Percentiles rank a stretch among this genome's conserved stretches.
phyloP scores from a whole-genome alignment of 2,329 filamentous ascomycete genomes.

The Cytospora leucostoma region DNA sequence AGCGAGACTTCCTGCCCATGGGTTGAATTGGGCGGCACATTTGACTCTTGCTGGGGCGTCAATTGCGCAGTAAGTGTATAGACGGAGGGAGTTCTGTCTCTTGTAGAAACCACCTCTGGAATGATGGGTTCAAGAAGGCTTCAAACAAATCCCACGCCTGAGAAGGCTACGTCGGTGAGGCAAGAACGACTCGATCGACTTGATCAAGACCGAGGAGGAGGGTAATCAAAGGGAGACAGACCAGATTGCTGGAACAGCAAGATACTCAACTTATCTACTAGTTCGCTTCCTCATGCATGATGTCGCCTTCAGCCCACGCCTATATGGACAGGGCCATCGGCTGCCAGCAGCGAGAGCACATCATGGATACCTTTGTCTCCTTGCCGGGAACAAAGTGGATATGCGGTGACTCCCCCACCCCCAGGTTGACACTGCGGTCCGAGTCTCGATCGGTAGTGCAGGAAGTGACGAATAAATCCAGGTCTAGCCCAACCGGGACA shows the following conservation, averaged over 20 bases:
- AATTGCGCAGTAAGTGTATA: neutral
- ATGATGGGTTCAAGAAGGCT: neutral
- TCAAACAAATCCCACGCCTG: neutral
- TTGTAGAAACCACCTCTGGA: neutral
- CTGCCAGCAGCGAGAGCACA: conserved; percentile 3
- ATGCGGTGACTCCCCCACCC: neutral
- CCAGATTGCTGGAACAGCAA: conserved; percentile 1
- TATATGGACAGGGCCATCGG: conserved; percentile 10
- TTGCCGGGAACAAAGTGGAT: neutral
- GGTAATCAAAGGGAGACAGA: neutral
- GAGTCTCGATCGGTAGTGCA: conserved; percentile 17
- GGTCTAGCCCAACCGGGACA: neutral
- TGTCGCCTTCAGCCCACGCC: neutral
- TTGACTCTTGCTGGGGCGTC: neutral
- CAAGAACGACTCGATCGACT: conserved; percentile 2
- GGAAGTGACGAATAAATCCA: neutral
- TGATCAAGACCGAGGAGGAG: neutral
- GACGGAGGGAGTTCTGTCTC: neutral
- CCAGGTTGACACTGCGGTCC: conserved; percentile 16
- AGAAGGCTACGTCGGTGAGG: conserved; percentile 6
- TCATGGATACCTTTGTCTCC: conserved; percentile 3
- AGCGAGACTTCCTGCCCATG: conserved; percentile 9
- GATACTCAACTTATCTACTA: conserved; percentile 18
- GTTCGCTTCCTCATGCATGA: neutral
- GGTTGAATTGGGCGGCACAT: neutral